A percentile compares a stretch with the other conserved stretches of the same genome.
Evolutionary conservation across 2,329 filamentous ascomycete genomes (phyloP).

Genomic region (Thielaviopsis ethacetica): DNA sequence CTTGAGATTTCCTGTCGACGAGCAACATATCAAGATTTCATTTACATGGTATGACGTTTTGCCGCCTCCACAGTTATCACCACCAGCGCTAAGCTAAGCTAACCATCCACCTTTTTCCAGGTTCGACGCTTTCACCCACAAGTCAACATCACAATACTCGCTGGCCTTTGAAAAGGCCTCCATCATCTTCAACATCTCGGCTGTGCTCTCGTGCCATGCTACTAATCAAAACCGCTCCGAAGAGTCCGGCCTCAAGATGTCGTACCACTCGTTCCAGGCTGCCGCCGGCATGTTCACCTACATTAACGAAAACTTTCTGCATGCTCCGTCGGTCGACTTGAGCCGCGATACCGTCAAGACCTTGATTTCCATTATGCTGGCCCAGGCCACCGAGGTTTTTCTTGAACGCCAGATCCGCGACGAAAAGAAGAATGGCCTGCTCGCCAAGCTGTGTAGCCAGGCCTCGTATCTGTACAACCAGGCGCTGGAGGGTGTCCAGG

Average conservation of each 20-base stretch:
- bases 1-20: slow-evolving; percentile 87
- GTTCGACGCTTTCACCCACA: slow-evolving; percentile 99
- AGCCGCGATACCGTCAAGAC: slow-evolving; percentile 93
- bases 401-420: slow-evolving; percentile 90
- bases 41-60: slow-evolving; percentile 69
- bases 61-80: background rate
- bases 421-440: slow-evolving; percentile 76
- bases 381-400: slow-evolving; percentile 93
- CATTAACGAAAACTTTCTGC: slow-evolving; percentile 98
- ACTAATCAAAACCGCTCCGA: slow-evolving; percentile 83
- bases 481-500: slow-evolving; percentile 76
- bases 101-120: slow-evolving; percentile 27
- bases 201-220: slow-evolving; percentile 89
- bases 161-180: slow-evolving; percentile 96
- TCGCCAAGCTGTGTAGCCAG: slow-evolving; percentile 88
- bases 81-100: slow-evolving; percentile 1
- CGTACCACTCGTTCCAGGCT: slow-evolving; percentile 96
- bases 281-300: slow-evolving; percentile 99
- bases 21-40: slow-evolving; percentile 97
- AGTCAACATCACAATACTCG: slow-evolving; percentile 91
- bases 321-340: slow-evolving; percentile 89
- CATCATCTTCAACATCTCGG: slow-evolving; percentile 98
- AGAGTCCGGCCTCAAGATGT: slow-evolving; percentile 83
- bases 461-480: slow-evolving; percentile 77
- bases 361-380: slow-evolving; percentile 80